Evolutionary conservation across 2,329 filamentous ascomycete species (phyloP).

Genomic region (Harringtonia lauricola): DNA sequence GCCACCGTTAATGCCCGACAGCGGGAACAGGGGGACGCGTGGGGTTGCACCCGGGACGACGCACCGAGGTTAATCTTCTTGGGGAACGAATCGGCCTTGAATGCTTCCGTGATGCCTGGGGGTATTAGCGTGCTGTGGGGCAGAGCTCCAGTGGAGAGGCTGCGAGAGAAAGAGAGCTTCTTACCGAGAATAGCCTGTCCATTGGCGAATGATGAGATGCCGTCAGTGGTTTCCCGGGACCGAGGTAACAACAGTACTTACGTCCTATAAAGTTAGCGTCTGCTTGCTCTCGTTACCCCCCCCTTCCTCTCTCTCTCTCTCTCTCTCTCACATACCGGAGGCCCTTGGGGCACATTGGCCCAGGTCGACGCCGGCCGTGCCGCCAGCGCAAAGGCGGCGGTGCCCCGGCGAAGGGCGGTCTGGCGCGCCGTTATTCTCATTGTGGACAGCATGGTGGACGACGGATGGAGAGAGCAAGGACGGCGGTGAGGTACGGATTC

Average conservation of each 20-base stretch:
- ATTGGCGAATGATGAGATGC: slow-evolving; percentile 7
- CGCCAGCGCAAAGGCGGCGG: slow-evolving; percentile 27
- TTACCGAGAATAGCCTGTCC: slow-evolving; percentile 64
- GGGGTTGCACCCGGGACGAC: not conserved
- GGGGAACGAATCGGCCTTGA: slow-evolving; percentile 88
- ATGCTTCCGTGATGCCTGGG: slow-evolving; percentile 87
- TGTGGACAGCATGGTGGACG: slow-evolving; percentile 43
- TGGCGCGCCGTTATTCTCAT: slow-evolving; percentile 42
- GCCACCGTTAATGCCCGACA: not conserved
- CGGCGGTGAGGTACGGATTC: too few relatives aligned
- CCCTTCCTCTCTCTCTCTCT: not conserved
- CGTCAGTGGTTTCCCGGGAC: too few relatives aligned
- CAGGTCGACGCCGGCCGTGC: slow-evolving; percentile 65
- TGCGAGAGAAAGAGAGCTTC: slow-evolving; percentile 16
- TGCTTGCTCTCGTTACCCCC: slow-evolving; percentile 1
- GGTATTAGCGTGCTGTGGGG: slow-evolving; percentile 3
- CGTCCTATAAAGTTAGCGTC: slow-evolving; percentile 19
- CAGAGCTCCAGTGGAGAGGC: not conserved
- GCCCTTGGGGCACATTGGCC: slow-evolving; percentile 85
- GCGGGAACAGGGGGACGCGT: not conserved
- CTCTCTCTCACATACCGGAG: slow-evolving; percentile 58
- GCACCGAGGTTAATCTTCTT: slow-evolving; percentile 96
- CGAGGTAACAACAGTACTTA: slow-evolving; percentile 11
- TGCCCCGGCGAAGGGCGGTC: slow-evolving; percentile 28
- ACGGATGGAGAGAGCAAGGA: not conserved